Conservation (phyloP, 176 grass and related monocot genomes). For the Guadua angustifolia region DNA sequence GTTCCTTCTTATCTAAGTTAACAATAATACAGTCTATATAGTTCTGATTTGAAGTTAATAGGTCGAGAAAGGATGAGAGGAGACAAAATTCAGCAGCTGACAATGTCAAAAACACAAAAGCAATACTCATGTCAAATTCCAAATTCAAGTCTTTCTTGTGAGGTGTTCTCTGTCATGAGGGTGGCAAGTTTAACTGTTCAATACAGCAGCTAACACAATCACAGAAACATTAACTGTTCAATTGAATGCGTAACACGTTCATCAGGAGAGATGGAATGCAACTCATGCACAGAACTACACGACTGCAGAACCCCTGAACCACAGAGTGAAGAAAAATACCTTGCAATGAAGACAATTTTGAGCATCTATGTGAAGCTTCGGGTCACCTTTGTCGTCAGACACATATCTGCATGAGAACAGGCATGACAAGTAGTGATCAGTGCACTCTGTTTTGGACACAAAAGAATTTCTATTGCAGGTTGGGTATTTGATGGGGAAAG, state of each 20-base stretch:
- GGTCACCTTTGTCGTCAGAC: constrained; percentile 60
- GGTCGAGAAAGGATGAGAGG: constrained; percentile 1
- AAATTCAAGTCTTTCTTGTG: constrained; percentile 1
- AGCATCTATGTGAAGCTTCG: constrained; percentile 91
- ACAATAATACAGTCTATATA: background rate
- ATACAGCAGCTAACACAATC: constrained; percentile 10
- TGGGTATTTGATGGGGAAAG: background rate
- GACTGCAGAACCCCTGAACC: background rate
- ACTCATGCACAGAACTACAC: background rate
- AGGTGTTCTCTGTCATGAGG: background rate
- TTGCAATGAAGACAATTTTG: constrained; percentile 99
- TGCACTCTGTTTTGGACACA: background rate
- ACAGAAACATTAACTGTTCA: background rate
- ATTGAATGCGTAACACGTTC: background rate
- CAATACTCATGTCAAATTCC: background rate
- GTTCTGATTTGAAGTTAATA: background rate
- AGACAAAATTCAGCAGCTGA: background rate
- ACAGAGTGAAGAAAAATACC: constrained; percentile 35
- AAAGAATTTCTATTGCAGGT: background rate
- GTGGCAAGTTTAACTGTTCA: constrained; percentile 3
- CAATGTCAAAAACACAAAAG: background rate
- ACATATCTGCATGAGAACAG: constrained; percentile 62
- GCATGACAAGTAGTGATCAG: background rate
- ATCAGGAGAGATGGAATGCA: background rate
- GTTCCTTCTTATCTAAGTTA: constrained; percentile 12